Conservation (phyloP, 169 alveolate genomes). For the Neospora caninum region DNA sequence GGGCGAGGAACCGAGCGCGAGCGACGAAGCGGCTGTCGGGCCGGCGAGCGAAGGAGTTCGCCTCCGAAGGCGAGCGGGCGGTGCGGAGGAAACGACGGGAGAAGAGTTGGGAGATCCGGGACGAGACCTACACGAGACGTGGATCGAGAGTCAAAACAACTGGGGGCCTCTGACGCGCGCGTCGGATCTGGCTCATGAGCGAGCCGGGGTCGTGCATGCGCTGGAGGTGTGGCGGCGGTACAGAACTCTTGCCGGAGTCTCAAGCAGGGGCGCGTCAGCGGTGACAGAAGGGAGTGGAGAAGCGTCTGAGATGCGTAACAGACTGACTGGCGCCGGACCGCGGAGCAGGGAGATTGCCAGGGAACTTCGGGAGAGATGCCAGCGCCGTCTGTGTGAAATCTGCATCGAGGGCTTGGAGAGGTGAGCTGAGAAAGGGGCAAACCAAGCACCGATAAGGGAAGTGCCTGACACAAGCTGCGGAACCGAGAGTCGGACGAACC, state of each 20-base stretch:
- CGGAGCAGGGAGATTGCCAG: neutral
- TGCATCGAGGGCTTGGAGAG: constrained; percentile 19
- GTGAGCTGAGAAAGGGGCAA: neutral
- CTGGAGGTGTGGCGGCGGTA: neutral
- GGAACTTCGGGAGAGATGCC: constrained; percentile 23
- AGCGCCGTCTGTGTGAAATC: constrained; percentile 6
- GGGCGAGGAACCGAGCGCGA: neutral
- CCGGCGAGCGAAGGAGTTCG: neutral
- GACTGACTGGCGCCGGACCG: neutral
- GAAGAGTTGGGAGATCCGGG: neutral
- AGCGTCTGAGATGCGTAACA: neutral
- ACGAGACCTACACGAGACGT: neutral
- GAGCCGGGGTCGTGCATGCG: neutral
- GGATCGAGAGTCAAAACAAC: neutral
- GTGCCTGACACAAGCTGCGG: neutral
- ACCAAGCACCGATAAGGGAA: neutral
- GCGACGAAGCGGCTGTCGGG: neutral
- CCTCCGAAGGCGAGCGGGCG: neutral
- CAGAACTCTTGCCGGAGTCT: neutral
- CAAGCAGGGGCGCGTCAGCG: neutral
- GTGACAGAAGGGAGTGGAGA: neutral
- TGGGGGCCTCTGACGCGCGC: neutral
- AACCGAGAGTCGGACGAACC: too few species aligned
- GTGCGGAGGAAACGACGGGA: neutral
- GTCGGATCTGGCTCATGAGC: neutral